Evolutionary conservation across 306 rosid species (phyloP).

Genomic region (Abrus precatorius): DNA sequence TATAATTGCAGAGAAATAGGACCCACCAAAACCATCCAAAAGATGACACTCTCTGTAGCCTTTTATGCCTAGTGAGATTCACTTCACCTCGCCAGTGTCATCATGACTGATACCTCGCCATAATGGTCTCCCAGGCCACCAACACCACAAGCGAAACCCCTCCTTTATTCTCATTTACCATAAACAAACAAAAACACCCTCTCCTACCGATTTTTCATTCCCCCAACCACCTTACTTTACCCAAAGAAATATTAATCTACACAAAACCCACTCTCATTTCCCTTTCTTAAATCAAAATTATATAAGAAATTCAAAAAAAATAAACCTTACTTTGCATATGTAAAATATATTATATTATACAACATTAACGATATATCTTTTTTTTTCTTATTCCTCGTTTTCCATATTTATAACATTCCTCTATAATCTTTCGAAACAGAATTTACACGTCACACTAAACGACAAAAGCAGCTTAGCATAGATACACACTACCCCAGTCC

Average conservation of each 20-base stretch:
- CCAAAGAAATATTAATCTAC: not conserved
- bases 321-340: not conserved
- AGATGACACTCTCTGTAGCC: not conserved
- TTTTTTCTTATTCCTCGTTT: conserved; percentile 15
- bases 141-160: conserved; percentile 29
- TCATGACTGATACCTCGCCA: conserved; percentile 45
- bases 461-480: conserved; percentile 54
- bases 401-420: conserved; percentile 29
- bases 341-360: not conserved
- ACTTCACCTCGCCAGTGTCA: conserved; percentile 45
- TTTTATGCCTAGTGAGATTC: conserved; percentile 37
- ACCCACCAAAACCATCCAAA: conserved; percentile 35
- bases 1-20: conserved; percentile 46
- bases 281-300: conserved; percentile 15
- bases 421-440: conserved; percentile 7
- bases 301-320: not conserved
- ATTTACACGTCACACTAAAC: conserved; percentile 73
- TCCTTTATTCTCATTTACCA: conserved; percentile 29
- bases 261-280: not conserved
- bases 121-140: conserved; percentile 50
- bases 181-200: not conserved
- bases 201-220: not conserved
- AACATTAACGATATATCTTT: not conserved
- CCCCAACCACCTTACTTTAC: conserved; percentile 26
- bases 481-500: not conserved